These are phyloP conservation scores for Cucurbita maxima DNA, from an alignment of 306 rosid species.

Conservation along the genomic window DNA sequence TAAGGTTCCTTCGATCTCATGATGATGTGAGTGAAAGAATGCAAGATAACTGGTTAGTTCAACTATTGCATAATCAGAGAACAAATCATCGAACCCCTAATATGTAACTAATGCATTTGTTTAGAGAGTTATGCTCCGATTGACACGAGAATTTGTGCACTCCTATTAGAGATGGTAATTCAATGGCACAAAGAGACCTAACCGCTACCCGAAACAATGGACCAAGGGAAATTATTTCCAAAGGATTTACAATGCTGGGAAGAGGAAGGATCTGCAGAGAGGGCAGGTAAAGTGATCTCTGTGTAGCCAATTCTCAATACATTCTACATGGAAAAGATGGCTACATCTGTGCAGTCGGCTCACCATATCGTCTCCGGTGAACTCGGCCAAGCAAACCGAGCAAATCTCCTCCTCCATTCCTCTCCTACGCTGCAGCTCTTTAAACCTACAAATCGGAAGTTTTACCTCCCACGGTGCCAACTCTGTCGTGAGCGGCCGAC, in stretches of 20 bases:
- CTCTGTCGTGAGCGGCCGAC: background rate
- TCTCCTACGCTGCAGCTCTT: background rate
- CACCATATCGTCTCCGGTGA: slow-evolving; percentile 44
- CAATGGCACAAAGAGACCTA: background rate
- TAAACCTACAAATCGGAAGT: slow-evolving; percentile 28
- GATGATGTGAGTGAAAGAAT: too few species aligned
- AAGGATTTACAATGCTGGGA: background rate
- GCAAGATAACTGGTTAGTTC: too few species aligned
- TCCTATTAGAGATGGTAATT: background rate
- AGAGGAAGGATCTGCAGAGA: slow-evolving; percentile 51
- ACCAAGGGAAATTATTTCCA: too few species aligned
- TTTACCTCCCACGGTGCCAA: background rate
- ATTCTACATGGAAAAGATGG: slow-evolving; percentile 49
- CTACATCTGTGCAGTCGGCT: slow-evolving; percentile 36
- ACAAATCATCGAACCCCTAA: too few species aligned
- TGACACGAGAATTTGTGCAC: too few species aligned
- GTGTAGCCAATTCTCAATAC: slow-evolving; percentile 58
- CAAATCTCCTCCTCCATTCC: slow-evolving; percentile 32
- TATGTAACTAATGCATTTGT: too few species aligned
- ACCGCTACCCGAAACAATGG: background rate
- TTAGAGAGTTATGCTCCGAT: too few species aligned
- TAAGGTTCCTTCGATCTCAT: too few species aligned
- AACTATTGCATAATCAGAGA: too few species aligned
- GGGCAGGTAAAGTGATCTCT: slow-evolving; percentile 59
- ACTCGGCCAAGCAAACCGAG: slow-evolving; percentile 66